Conservation (phyloP, 495 filamentous ascomycete genomes). For the Penicillium herquei region DNA sequence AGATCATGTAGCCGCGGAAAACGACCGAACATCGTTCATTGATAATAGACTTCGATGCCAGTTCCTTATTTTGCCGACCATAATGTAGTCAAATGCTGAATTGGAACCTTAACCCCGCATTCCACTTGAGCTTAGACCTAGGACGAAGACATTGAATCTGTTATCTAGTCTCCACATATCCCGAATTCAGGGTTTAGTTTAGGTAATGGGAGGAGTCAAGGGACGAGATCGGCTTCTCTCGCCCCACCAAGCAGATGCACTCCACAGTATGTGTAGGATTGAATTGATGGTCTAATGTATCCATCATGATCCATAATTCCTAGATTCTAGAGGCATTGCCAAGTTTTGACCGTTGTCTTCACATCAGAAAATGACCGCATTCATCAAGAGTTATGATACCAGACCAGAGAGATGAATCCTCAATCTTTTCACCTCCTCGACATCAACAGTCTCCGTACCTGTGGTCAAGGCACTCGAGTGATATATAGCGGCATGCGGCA, state of each 20-base stretch:
- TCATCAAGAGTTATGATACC: neutral
- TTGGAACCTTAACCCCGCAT: constrained; percentile 12
- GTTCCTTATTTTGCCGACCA: neutral
- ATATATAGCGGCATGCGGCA: constrained; percentile 25
- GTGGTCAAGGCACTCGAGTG: constrained; percentile 38
- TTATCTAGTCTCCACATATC: neutral
- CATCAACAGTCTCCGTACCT: neutral
- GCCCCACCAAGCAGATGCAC: too few species aligned
- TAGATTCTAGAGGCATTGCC: too few species aligned
- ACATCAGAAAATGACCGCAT: neutral
- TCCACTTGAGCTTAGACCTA: neutral
- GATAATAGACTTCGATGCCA: neutral
- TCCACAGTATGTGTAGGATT: too few species aligned
- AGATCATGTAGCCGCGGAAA: neutral
- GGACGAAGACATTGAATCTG: neutral
- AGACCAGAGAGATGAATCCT: neutral
- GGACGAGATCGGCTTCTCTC: constrained; percentile 4
- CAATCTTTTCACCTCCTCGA: neutral
- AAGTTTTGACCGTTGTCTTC: too few species aligned
- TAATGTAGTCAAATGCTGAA: neutral
- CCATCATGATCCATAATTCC: too few species aligned
- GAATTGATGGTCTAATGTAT: too few species aligned
- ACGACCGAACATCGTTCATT: neutral
- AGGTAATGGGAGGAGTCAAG: constrained; percentile 2
- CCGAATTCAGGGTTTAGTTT: constrained; percentile 1